Evolutionary conservation across 345 rosid species (phyloP).

Genomic region (Dimocarpus longan): DNA sequence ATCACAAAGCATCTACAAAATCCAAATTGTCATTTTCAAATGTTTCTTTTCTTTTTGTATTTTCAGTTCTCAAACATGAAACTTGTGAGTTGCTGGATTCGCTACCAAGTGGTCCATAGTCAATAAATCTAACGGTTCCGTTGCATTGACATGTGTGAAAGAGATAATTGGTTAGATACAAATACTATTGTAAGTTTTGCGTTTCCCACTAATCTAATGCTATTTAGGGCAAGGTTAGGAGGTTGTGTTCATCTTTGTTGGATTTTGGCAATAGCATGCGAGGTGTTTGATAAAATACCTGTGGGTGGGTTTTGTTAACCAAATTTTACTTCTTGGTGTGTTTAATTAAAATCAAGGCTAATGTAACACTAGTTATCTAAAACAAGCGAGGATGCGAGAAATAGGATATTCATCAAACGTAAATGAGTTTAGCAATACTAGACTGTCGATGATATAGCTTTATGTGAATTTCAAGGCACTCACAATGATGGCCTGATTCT

Average conservation of each 20-base stretch:
- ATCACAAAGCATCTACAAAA: constrained; percentile 26
- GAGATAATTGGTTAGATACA: background rate
- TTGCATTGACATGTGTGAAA: background rate
- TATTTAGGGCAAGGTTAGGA: background rate
- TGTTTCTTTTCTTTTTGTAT: background rate
- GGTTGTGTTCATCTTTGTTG: background rate
- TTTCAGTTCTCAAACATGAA: background rate
- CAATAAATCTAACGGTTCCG: background rate
- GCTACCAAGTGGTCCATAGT: background rate
- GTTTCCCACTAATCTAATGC: background rate
- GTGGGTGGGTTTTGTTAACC: background rate
- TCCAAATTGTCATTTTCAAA: too few species aligned
- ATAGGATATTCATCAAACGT: background rate
- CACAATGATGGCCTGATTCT: background rate
- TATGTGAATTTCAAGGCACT: background rate
- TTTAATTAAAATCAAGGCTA: background rate
- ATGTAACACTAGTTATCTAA: background rate
- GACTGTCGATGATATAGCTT: too few species aligned
- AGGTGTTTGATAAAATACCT: constrained; percentile 5
- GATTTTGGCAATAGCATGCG: background rate
- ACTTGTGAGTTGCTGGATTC: background rate
- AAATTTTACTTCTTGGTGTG: background rate
- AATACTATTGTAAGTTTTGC: background rate
- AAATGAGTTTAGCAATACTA: background rate
- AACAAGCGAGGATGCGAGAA: background rate